Conservation (phyloP, 2,329 filamentous ascomycete species). For the Esteya vermicola region DNA sequence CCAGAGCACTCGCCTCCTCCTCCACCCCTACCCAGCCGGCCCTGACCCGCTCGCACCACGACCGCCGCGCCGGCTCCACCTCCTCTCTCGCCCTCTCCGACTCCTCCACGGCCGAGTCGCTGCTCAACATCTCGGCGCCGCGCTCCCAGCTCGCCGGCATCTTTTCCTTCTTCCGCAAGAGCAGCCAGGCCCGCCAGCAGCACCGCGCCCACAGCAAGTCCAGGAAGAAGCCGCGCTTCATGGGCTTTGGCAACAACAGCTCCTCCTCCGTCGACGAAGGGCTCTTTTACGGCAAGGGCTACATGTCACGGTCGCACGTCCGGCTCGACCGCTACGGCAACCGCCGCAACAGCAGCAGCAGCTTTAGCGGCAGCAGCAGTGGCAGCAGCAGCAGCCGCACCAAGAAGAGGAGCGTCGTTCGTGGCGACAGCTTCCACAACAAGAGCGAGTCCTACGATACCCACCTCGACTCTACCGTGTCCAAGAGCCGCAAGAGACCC, state of each 20-base stretch:
- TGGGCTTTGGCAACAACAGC: constrained; percentile 34
- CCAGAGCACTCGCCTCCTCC: no score
- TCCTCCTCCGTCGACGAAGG: constrained; percentile 42
- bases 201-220: constrained; percentile 4
- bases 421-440: background rate
- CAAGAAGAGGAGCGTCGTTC: background rate
- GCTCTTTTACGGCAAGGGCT: constrained; percentile 40
- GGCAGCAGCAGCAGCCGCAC: constrained; percentile 6
- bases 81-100: constrained; percentile 13
- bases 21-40: background rate
- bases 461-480: background rate
- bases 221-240: constrained; percentile 27
- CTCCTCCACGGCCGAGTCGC: constrained; percentile 20
- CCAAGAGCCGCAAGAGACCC: no score
- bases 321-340: background rate
- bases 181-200: constrained; percentile 6
- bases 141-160: constrained; percentile 15
- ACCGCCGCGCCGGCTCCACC: constrained; percentile 8
- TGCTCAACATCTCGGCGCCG: constrained; percentile 19
- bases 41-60: background rate
- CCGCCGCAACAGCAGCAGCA: constrained; percentile 3
- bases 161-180: constrained; percentile 19
- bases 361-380: constrained; percentile 4
- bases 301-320: constrained; percentile 15
- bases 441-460: background rate